These are phyloP conservation scores for Aspergillus carlsbadensis DNA, from an alignment of 495 filamentous ascomycete genomes.

Conservation along the genomic window DNA sequence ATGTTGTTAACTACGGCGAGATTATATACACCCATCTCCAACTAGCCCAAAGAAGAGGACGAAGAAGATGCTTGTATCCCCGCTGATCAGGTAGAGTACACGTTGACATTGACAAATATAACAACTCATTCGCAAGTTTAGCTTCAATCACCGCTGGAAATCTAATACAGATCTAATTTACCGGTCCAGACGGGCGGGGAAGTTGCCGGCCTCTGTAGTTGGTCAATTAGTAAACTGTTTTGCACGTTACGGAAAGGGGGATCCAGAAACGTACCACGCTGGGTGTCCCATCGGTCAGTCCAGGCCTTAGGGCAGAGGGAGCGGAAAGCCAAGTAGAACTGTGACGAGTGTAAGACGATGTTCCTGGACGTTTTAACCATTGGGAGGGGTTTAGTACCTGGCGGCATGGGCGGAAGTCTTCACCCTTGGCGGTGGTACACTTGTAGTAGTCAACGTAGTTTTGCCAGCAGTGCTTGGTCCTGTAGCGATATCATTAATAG, in stretches of 20 bases:
- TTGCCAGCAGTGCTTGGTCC: conserved; percentile 92
- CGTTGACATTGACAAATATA: conserved; percentile 45
- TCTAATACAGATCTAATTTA: conserved; percentile 26
- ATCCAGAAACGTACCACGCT: conserved; percentile 72
- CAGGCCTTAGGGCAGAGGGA: conserved; percentile 95
- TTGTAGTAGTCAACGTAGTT: conserved; percentile 99
- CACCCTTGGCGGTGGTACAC: conserved; percentile 96
- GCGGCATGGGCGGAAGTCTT: conserved; percentile 96
- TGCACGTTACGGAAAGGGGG: background rate
- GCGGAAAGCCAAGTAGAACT: conserved; percentile 96
- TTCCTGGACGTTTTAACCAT: background rate
- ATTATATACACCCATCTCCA: conserved; percentile 34
- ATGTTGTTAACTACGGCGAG: conserved; percentile 28
- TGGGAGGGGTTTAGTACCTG: conserved; percentile 64
- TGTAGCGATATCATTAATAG: conserved; percentile 23
- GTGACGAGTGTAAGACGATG: conserved; percentile 7
- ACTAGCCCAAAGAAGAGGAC: conserved; percentile 15
- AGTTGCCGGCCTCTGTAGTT: conserved; percentile 81
- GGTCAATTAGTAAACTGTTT: background rate
- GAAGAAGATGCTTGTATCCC: conserved; percentile 29
- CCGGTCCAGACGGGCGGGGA: conserved; percentile 62
- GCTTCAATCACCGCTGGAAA: conserved; percentile 22
- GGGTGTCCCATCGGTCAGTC: conserved; percentile 94
- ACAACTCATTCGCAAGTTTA: conserved; percentile 26
- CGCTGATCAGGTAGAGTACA: conserved; percentile 46